These are phyloP conservation scores for Irpex rosettiformis DNA, from an alignment of 1,284 basidiomycete species.

Conservation along the genomic window DNA sequence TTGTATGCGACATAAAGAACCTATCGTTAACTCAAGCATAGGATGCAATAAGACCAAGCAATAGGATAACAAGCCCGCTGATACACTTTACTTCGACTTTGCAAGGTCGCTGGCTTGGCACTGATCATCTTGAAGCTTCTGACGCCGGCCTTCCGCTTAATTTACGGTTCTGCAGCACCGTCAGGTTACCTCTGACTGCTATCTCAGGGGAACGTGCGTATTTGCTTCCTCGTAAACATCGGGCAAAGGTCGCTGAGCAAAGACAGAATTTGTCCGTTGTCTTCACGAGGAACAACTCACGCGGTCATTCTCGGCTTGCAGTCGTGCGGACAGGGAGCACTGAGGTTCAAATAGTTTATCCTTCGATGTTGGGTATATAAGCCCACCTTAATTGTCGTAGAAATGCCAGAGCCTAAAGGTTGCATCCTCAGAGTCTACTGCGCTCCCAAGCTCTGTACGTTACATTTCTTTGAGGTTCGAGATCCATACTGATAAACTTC, in stretches of 20 bases:
- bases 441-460: conserved; percentile 2
- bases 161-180: not conserved
- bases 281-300: conserved; percentile 1
- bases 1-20: not conserved
- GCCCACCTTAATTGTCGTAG: not conserved
- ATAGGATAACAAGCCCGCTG: not conserved
- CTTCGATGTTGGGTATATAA: conserved; percentile 6
- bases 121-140: not conserved
- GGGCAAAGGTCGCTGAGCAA: conserved; percentile 6
- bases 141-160: not conserved
- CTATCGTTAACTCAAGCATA: no score
- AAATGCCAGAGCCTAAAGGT: conserved; percentile 2
- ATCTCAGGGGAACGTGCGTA: not conserved
- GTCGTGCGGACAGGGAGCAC: not conserved
- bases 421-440: not conserved
- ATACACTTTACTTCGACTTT: not conserved
- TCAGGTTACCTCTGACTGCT: not conserved
- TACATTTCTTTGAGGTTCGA: not conserved
- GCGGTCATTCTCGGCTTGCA: not conserved
- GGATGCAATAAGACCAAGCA: no score
- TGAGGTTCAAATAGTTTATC: not conserved
- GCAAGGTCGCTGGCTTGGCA: conserved; percentile 7
- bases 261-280: conserved; percentile 6
- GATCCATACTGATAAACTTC: not conserved
- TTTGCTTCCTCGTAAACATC: conserved; percentile 3